Evolutionary conservation across 306 rosid species (phyloP).

Genomic region (Abrus pulchellus): DNA sequence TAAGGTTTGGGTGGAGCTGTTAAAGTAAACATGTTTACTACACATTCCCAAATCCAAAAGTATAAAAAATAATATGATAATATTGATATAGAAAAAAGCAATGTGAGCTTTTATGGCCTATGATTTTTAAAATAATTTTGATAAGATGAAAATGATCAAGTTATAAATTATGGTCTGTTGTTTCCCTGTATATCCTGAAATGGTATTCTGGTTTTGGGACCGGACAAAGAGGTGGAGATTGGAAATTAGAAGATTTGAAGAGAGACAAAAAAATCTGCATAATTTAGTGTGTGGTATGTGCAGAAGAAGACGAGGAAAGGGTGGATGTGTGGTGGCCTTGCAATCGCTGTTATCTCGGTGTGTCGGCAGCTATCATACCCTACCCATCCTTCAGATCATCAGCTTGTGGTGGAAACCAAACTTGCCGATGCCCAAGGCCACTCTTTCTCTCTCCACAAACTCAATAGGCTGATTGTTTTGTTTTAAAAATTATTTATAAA

Average conservation of each 20-base stretch:
- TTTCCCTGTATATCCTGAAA: no score
- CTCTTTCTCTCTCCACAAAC: neutral
- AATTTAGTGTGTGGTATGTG: conserved; percentile 4
- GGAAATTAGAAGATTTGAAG: neutral
- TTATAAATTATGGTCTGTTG: no score
- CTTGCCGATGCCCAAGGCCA: neutral
- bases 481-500: neutral
- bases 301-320: neutral
- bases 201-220: neutral
- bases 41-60: no score
- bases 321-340: neutral
- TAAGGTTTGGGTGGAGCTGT: no score
- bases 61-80: no score
- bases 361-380: no score
- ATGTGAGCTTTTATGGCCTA: no score
- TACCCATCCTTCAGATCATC: no score
- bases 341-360: neutral
- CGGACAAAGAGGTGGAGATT: neutral
- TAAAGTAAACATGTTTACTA: no score
- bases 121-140: no score
- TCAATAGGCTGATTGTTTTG: neutral
- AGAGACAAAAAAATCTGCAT: neutral
- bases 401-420: neutral
- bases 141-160: no score
- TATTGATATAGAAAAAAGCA: no score